Base-by-base conservation (phyloP, 2,329 filamentous ascomycete species). In the Cercospora brassicicola region DNA sequence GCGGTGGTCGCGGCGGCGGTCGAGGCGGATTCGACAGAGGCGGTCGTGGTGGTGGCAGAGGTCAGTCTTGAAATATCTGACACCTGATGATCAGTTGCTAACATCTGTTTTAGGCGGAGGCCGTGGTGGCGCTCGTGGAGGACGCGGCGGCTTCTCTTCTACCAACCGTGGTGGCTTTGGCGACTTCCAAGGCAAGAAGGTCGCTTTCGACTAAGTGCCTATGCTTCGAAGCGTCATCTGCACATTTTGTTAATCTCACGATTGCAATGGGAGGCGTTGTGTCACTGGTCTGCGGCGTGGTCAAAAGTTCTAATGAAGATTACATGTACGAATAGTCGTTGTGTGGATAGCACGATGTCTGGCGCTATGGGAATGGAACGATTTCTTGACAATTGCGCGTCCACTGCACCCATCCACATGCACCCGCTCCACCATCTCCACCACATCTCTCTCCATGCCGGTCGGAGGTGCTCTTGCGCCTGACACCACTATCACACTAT, bases 171-270 rank as follows among this genome's bases (percentile, higher is more conserved):
- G 82, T 68, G 87, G 87, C 76, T 87, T 89, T 75, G 85, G 87
- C 69, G 86, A 89, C 78, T 92, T 91, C 85, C 84, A 88, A 81
- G 93, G 92, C 81, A 90, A 88, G 84, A 95, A 94, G 89, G 89
- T 88, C 79, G 91, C 88, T 72, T 92, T 92, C 79, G 39, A 66
- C n/a, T 64, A 64, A 28, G 39, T 45, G 31, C 51, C 8, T 15
- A 10, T 30, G 53, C 26, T 57, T 28, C 23, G 26, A 57, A 31
- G 13, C 53, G 11, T 26, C 23, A 9, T 57, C 26, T 57, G 26
- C 26, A 57, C 30, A 57, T 2, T 33, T 18, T 9, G 53, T 18
- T 5, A 5, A 57, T 31, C 13, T 31, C 53, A 28, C 23, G 53
- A 23, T 28, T n/a, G 53, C 30, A 33, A 26, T 10, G 26, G 53